phyloP scores from a whole-genome alignment of 2,329 filamentous ascomycete genomes.

The Claviceps humidiphila region DNA sequence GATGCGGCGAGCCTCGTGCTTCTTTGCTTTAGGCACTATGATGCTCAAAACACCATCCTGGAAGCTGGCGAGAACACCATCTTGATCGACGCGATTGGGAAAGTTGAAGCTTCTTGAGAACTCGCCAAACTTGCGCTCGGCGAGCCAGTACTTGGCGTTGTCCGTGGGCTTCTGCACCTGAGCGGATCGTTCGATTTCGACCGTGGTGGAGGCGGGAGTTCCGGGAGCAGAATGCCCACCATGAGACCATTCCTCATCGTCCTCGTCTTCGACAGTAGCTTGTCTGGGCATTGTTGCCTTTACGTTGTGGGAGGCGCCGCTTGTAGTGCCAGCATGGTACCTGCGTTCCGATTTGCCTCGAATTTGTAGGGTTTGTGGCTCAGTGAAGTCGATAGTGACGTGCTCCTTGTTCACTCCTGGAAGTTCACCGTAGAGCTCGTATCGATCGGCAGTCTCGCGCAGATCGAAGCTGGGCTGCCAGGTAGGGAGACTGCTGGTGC shows the following conservation, averaged over 20 bases:
- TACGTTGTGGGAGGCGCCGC: conserved; percentile 28
- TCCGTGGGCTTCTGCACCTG: conserved; percentile 21
- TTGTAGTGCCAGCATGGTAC: conserved; percentile 40
- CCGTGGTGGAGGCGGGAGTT: conserved; percentile 7
- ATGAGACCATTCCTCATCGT: conserved; percentile 18
- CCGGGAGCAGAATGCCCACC: conserved; percentile 3
- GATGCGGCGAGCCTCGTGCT: conserved; percentile 43
- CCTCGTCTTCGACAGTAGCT: conserved; percentile 54
- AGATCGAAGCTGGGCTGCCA: conserved; percentile 73
- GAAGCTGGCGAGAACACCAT: conserved; percentile 46
- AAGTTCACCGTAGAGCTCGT: conserved; percentile 70
- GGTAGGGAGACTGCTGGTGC: conserved; percentile 26
- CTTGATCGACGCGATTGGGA: conserved; percentile 48
- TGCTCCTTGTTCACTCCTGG: conserved; percentile 63
- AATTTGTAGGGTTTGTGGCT: conserved; percentile 59
- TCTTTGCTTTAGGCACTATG: conserved; percentile 52
- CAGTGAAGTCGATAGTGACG: conserved; percentile 66
- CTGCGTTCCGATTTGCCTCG: conserved; percentile 55
- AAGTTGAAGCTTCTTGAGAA: conserved; percentile 59
- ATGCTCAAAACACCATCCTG: conserved; percentile 54
- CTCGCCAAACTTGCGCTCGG: conserved; percentile 51
- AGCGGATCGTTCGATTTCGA: conserved; percentile 11
- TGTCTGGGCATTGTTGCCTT: conserved; percentile 31
- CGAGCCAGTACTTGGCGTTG: conserved; percentile 55
- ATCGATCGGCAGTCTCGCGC: conserved; percentile 52